Evolutionary conservation across 2,329 filamentous ascomycete genomes (phyloP).

Genomic region (Colletotrichum cordylinicola): DNA sequence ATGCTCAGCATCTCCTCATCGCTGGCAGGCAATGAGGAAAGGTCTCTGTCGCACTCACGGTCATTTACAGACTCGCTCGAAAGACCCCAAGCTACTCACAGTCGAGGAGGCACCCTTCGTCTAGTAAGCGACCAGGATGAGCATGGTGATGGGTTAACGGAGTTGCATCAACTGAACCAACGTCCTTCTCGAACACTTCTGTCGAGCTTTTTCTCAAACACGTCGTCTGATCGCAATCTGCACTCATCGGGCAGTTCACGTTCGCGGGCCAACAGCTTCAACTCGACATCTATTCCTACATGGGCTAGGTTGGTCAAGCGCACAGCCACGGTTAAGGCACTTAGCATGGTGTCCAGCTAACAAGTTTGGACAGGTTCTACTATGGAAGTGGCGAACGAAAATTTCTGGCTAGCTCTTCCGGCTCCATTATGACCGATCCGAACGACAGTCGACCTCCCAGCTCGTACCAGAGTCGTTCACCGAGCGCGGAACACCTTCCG

Average conservation of each 20-base stretch:
- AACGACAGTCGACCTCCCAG: slow-evolving; percentile 53
- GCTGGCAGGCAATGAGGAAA: slow-evolving; percentile 49
- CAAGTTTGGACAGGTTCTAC: slow-evolving; percentile 60
- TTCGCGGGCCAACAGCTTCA: slow-evolving; percentile 53
- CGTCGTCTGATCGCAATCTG: slow-evolving; percentile 56
- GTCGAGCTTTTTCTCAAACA: slow-evolving; percentile 55
- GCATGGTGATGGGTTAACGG: slow-evolving; percentile 67
- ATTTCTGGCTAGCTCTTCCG: slow-evolving; percentile 54
- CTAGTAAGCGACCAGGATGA: slow-evolving; percentile 66
- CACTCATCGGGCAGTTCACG: slow-evolving; percentile 58
- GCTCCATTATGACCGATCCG: slow-evolving; percentile 51
- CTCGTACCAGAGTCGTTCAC: slow-evolving; percentile 53
- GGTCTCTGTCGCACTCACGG: slow-evolving; percentile 40
- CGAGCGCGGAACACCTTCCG: slow-evolving; percentile 54
- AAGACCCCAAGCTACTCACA: slow-evolving; percentile 50
- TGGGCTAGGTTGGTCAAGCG: slow-evolving; percentile 55
- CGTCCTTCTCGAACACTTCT: slow-evolving; percentile 60
- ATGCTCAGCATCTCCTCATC: slow-evolving; percentile 65
- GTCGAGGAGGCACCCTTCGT: slow-evolving; percentile 44
- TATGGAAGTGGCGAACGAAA: slow-evolving; percentile 71
- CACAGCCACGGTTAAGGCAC: not conserved
- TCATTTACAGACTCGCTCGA: slow-evolving; percentile 55
- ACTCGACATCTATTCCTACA: slow-evolving; percentile 49
- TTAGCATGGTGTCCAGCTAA: not conserved
- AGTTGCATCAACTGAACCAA: slow-evolving; percentile 58